Conservation (phyloP, 176 grass and related monocot genomes). For the Oryza punctata region DNA sequence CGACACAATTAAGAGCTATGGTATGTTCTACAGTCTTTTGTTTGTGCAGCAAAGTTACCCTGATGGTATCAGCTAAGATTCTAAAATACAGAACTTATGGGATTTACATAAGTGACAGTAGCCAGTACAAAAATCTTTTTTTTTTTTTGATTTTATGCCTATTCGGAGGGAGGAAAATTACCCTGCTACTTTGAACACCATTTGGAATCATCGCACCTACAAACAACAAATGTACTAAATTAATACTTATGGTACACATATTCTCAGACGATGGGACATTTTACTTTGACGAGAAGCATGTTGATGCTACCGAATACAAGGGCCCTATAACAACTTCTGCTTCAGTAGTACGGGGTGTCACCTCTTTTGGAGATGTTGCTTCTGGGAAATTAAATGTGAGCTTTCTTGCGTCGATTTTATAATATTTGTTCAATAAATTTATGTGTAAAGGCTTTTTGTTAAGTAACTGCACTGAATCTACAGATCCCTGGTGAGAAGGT, state of each 20-base stretch:
- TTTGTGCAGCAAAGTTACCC: not conserved
- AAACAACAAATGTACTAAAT: not conserved
- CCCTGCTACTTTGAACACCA: not conserved
- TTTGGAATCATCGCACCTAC: not conserved
- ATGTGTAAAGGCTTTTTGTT: conserved; percentile 6
- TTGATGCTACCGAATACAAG: conserved; percentile 81
- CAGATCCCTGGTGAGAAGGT: conserved; percentile 90
- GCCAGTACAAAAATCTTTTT: not conserved
- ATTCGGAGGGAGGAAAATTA: not conserved
- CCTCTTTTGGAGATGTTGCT: conserved; percentile 63
- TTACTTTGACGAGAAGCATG: conserved; percentile 96
- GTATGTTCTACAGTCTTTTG: conserved; percentile 48
- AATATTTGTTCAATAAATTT: conserved; percentile 28
- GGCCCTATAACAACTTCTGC: conserved; percentile 84
- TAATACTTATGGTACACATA: conserved; percentile 22
- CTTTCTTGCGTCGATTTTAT: not conserved
- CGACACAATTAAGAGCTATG: conserved; percentile 79
- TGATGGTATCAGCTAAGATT: not conserved
- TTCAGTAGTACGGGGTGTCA: conserved; percentile 78
- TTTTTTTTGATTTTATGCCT: not conserved
- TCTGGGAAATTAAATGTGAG: conserved; percentile 86
- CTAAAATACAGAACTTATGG: not conserved
- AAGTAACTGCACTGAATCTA: conserved; percentile 32
- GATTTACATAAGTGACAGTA: not conserved
- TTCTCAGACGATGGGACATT: conserved; percentile 76